phyloP scores from a whole-genome alignment of 2,329 filamentous ascomycete genomes.

The Chrysosporium queenslandicum region DNA sequence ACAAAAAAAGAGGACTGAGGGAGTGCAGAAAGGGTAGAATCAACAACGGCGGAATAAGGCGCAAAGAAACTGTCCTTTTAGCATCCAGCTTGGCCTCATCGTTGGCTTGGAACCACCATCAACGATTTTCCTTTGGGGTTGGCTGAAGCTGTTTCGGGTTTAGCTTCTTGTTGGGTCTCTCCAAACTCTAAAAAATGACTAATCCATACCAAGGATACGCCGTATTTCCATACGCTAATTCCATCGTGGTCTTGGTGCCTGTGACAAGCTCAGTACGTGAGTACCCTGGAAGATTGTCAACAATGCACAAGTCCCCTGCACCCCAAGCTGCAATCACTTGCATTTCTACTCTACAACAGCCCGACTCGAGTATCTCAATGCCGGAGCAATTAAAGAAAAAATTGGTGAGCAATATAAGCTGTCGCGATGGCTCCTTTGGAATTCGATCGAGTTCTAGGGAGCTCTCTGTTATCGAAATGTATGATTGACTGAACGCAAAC shows the following conservation, averaged over 20 bases:
- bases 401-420: no score
- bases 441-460: no score
- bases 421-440: no score
- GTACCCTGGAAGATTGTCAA: neutral
- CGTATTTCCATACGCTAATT: neutral
- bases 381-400: no score
- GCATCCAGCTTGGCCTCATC: neutral
- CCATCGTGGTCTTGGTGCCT: neutral
- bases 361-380: no score
- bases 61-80: slow-evolving; percentile 10
- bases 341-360: no score
- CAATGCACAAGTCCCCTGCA: slow-evolving; percentile 1
- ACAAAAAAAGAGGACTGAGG: neutral
- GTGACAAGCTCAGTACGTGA: neutral
- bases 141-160: slow-evolving; percentile 5
- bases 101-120: neutral
- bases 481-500: no score
- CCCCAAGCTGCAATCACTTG: no score
- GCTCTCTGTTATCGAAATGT: no score
- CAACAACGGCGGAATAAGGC: slow-evolving; percentile 1
- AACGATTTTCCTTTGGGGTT: slow-evolving; percentile 12
- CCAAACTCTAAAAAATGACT: neutral
- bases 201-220: neutral
- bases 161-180: slow-evolving; percentile 8
- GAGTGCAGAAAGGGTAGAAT: slow-evolving; percentile 1